Percentiles rank a stretch among this genome's conserved stretches.
phyloP scores from a whole-genome alignment of 2,329 filamentous ascomycete genomes.

The Ceratocystis harringtonii region DNA sequence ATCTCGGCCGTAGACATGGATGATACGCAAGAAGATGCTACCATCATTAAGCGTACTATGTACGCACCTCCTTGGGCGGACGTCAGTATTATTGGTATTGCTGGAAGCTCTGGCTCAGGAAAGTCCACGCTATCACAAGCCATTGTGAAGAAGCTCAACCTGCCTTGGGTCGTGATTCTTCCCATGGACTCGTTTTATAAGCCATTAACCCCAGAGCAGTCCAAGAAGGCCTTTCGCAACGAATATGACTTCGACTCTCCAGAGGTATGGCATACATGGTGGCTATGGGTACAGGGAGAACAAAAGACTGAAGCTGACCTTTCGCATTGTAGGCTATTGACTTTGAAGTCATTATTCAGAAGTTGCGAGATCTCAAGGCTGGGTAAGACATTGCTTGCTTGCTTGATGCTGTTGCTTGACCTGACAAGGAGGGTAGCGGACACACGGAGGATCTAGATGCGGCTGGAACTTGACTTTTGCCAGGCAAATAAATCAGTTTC shows the following conservation, averaged over 20 bases:
- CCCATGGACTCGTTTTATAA: slow-evolving; percentile 99
- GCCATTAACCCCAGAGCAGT: slow-evolving; percentile 63
- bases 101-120: slow-evolving; percentile 82
- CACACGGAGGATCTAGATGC: too few relatives aligned
- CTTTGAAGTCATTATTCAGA: slow-evolving; percentile 74
- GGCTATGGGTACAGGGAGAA: background rate
- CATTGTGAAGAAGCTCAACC: slow-evolving; percentile 74
- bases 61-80: slow-evolving; percentile 95
- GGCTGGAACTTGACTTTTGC: too few relatives aligned
- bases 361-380: slow-evolving; percentile 69
- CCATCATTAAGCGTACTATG: slow-evolving; percentile 12
- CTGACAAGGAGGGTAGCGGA: too few relatives aligned
- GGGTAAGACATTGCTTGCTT: slow-evolving; percentile 44
- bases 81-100: slow-evolving; percentile 90
- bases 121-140: slow-evolving; percentile 90
- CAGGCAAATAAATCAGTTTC: too few relatives aligned
- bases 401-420: too few relatives aligned
- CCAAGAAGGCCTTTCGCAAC: slow-evolving; percentile 66
- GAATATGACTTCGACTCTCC: slow-evolving; percentile 95
- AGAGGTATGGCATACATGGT: slow-evolving; percentile 31
- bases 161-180: slow-evolving; percentile 95
- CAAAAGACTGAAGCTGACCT: background rate
- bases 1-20: background rate
- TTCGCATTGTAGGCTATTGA: slow-evolving; percentile 54
- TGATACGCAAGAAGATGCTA: background rate